Evolutionary conservation across 805 yeast genomes (phyloP), one percentile per base, ranked within the genome.

Genomic region (Lipomyces japonicus): DNA sequence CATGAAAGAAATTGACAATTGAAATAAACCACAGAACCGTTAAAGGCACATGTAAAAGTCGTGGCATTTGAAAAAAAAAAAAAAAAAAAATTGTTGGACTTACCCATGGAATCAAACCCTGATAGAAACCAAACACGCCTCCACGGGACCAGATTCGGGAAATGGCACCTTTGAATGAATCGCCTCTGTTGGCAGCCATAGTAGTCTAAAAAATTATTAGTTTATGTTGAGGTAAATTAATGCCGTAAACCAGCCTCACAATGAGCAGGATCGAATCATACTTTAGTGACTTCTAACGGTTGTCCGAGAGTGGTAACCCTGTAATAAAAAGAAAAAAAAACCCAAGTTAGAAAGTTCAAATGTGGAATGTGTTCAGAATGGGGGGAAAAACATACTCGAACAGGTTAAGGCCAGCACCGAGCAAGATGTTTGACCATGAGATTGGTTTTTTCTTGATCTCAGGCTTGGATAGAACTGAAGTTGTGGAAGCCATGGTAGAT

Each of bases 61-160:
- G n/a, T n/a, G n/a, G n/a, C n/a, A n/a, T n/a, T n/a, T 22, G 14
- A 23, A 42, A 16, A 22, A 14, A 22, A 38, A 31, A 14, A 22
- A 34, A 18, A 28, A 21, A 24, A 12, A 23, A 22, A 7, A 28
- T 14, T n/a, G n/a, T n/a, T n/a, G n/a, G n/a, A n/a, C 60, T 26
- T 48, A 57, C 61, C 98, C 98, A 93, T 41, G 98, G 98, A 58
- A 91, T 90, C 66, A 93, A 76, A 28, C 98, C 98, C 70, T 93
- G 98, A 71, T 90, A 93, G 72, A 90, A 93, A 0, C 97, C 98
- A 25, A 79, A 66, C 16, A 84, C 63, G 46, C 98, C 98, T 59
- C 98, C 98, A 64, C 98, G 81, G 14, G 93, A 77, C 93, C 95
- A 88, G 55, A 93, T 90, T 36, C 80, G 75, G 51, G 76, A 76